Evolutionary conservation across 331 rosid genomes (phyloP).

Genomic region (Rhamnella rubrinervis): DNA sequence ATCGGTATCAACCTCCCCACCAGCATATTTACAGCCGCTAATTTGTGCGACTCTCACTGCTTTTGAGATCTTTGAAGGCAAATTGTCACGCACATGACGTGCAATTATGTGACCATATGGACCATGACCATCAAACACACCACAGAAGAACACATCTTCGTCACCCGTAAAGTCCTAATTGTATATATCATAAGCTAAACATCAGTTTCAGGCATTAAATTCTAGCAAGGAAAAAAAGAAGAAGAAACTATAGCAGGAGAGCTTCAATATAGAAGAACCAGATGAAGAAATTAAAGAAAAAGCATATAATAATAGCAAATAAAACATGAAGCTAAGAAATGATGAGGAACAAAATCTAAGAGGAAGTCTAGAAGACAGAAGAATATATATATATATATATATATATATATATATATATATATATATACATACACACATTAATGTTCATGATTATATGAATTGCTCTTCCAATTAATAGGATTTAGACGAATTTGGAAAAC

Average conservation of each 20-base stretch:
- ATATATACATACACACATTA: too few species aligned
- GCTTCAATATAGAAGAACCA: too few species aligned
- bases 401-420: too few species aligned
- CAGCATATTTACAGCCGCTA: constrained; percentile 26
- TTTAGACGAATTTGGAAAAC: too few species aligned
- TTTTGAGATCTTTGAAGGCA: constrained; percentile 68
- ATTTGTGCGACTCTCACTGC: constrained; percentile 51
- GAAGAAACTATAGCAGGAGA: too few species aligned
- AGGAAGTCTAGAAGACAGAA: too few species aligned
- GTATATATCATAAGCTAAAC: neutral
- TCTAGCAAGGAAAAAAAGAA: too few species aligned
- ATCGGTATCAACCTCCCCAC: constrained; percentile 15
- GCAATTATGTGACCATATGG: constrained; percentile 80
- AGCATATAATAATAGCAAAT: neutral
- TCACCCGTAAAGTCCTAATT: constrained; percentile 64
- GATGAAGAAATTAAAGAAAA: neutral
- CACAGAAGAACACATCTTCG: constrained; percentile 62
- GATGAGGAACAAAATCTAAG: too few species aligned
- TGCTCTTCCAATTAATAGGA: too few species aligned
- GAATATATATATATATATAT: too few species aligned
- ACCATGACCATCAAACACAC: constrained; percentile 98
- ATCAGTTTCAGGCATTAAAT: neutral
- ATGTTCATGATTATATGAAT: too few species aligned
- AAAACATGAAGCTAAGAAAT: too few species aligned
- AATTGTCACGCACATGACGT: constrained; percentile 54